phyloP scores from a whole-genome alignment of 768 basidiomycete genomes.

The Tubosaeta brunneosetosa region DNA sequence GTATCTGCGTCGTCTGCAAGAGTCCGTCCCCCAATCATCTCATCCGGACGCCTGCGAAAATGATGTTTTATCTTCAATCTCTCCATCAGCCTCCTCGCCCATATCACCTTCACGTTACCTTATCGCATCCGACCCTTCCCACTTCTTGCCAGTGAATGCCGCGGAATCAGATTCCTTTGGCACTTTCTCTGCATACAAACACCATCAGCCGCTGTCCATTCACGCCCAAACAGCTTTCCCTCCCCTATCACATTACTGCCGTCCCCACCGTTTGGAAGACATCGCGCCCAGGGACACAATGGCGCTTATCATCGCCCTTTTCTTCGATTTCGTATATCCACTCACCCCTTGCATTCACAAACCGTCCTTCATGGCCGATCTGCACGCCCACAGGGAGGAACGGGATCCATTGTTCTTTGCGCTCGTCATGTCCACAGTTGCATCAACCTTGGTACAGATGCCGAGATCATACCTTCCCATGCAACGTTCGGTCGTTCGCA shows the following conservation, averaged over 20 bases:
- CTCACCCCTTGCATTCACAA: constrained; percentile 89
- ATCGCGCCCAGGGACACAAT: constrained; percentile 80
- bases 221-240: constrained; percentile 40
- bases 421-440: constrained; percentile 84
- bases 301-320: constrained; percentile 76
- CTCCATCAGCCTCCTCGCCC: constrained; percentile 36
- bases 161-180: constrained; percentile 53
- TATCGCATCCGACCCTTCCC: constrained; percentile 65
- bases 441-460: constrained; percentile 83
- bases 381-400: constrained; percentile 75
- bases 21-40: constrained; percentile 45
- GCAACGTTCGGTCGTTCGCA: constrained; percentile 79
- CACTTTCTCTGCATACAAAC: constrained; percentile 64
- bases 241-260: constrained; percentile 69
- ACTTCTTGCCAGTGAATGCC: constrained; percentile 42
- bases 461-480: constrained; percentile 85
- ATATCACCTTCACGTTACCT: constrained; percentile 67
- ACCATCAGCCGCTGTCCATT: constrained; percentile 47
- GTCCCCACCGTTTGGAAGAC: constrained; percentile 74
- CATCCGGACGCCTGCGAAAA: constrained; percentile 20
- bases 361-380: constrained; percentile 88
- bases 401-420: constrained; percentile 88
- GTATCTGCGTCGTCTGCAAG: constrained; percentile 76
- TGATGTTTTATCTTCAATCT: constrained; percentile 45
- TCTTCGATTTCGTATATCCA: constrained; percentile 92